phyloP scores from a whole-genome alignment of 1,284 basidiomycete genomes.

The Termitomyces sp. region DNA sequence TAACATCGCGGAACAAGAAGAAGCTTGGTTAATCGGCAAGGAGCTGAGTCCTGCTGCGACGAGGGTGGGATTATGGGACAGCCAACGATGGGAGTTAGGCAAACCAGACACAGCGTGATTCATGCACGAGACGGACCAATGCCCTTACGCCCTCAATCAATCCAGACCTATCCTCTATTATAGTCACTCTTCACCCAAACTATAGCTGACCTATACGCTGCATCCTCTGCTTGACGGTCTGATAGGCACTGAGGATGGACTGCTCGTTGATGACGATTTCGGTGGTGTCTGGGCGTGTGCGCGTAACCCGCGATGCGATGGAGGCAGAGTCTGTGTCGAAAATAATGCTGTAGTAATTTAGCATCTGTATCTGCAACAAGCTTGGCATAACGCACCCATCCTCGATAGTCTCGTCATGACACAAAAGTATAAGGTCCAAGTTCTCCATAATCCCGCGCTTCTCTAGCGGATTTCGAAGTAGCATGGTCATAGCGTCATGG shows the following conservation, averaged over 20 bases:
- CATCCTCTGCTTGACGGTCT: slow-evolving; percentile 78
- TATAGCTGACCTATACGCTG: slow-evolving; percentile 53
- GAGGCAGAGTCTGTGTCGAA: slow-evolving; percentile 95
- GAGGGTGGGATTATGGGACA: neutral
- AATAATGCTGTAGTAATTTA: slow-evolving; percentile 66
- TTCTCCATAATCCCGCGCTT: slow-evolving; percentile 95
- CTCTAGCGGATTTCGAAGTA: slow-evolving; percentile 91
- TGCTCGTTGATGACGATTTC: slow-evolving; percentile 99
- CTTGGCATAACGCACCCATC: slow-evolving; percentile 71
- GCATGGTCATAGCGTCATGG: slow-evolving; percentile 79
- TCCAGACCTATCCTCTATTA: neutral
- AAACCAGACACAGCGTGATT: neutral
- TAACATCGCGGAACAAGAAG: too few species aligned
- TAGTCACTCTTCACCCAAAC: neutral
- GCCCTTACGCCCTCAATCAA: neutral
- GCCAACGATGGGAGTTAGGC: too few species aligned
- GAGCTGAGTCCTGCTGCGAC: neutral
- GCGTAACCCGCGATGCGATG: slow-evolving; percentile 91
- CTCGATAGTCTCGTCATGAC: slow-evolving; percentile 96
- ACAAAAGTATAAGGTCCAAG: slow-evolving; percentile 88
- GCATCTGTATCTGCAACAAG: neutral
- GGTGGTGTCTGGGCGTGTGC: slow-evolving; percentile 88
- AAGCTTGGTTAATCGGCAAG: too few species aligned
- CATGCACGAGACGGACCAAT: neutral
- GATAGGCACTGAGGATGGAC: slow-evolving; percentile 88